Evolutionary conservation across 2,329 filamentous ascomycete genomes (phyloP).

Genomic region (Penicillium sclerotigenum): DNA sequence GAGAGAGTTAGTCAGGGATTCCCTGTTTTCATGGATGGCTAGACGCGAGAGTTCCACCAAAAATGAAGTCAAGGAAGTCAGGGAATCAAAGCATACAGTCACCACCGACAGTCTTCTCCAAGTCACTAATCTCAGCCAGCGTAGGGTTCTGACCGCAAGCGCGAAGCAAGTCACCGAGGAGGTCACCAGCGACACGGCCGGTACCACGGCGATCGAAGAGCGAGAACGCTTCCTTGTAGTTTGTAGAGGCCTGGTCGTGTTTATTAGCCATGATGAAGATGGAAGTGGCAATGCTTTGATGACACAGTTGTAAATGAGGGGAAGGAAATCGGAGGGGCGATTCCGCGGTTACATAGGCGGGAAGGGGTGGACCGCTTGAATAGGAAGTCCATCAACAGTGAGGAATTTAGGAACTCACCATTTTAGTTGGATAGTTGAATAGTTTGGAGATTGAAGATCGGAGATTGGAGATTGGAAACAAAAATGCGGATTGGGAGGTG

Average conservation of each 20-base stretch:
- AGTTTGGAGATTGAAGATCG: background rate
- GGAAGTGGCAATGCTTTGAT: slow-evolving; percentile 1
- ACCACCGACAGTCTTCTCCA: slow-evolving; percentile 83
- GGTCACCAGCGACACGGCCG: slow-evolving; percentile 81
- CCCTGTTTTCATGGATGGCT: background rate
- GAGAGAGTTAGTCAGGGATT: background rate
- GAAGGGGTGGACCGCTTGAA: background rate
- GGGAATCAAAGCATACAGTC: slow-evolving; percentile 69
- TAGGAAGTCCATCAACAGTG: slow-evolving; percentile 3
- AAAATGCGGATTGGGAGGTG: slow-evolving; percentile 1
- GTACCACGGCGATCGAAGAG: slow-evolving; percentile 99
- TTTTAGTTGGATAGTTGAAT: slow-evolving; percentile 3
- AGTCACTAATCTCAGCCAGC: slow-evolving; percentile 82
- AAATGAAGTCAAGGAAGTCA: no score
- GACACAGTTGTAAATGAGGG: slow-evolving; percentile 1
- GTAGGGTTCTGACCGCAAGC: slow-evolving; percentile 98
- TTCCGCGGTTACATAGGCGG: slow-evolving; percentile 4
- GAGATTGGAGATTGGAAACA: slow-evolving; percentile 9
- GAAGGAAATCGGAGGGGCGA: background rate
- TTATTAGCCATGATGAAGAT: slow-evolving; percentile 24
- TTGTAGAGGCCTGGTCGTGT: slow-evolving; percentile 67
- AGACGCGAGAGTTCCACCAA: background rate
- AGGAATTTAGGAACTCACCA: slow-evolving; percentile 5
- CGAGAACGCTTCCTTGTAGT: slow-evolving; percentile 99
- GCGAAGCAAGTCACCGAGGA: slow-evolving; percentile 87